These are phyloP conservation scores for Auricularia cornea DNA, from an alignment of 768 basidiomycete species.

Conservation along the genomic window DNA sequence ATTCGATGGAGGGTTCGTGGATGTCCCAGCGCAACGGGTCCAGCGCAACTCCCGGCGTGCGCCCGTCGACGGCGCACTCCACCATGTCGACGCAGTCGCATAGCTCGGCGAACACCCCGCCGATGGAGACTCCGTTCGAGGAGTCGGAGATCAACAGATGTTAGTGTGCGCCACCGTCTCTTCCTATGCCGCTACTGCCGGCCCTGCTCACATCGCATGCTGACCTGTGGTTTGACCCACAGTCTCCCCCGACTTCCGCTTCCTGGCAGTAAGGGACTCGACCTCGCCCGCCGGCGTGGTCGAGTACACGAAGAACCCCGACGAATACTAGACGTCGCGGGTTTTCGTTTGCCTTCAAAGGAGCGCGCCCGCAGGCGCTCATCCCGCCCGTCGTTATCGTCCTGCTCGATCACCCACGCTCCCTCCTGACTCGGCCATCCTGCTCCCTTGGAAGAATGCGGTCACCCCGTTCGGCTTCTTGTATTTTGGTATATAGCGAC, in stretches of 20 bases:
- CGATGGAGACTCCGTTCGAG: slow-evolving; percentile 25
- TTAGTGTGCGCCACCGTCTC: slow-evolving; percentile 39
- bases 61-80: slow-evolving; percentile 72
- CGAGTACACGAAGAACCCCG: background rate
- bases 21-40: background rate
- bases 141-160: slow-evolving; percentile 78
- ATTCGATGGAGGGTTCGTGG: slow-evolving; percentile 8
- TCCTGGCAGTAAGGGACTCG: slow-evolving; percentile 6
- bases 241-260: slow-evolving; percentile 12
- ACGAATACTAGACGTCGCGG: background rate
- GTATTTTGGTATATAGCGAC: slow-evolving; percentile 2
- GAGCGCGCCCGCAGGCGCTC: background rate
- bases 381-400: background rate
- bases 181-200: slow-evolving; percentile 1
- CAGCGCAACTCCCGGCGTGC: slow-evolving; percentile 26
- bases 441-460: too few species aligned
- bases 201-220: slow-evolving; percentile 8
- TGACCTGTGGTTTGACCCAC: slow-evolving; percentile 8
- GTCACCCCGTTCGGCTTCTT: background rate
- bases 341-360: background rate
- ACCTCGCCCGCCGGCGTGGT: background rate
- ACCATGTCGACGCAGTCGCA: slow-evolving; percentile 70
- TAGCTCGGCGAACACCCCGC: slow-evolving; percentile 73
- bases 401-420: background rate
- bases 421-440: background rate